Evolutionary conservation across 805 yeast genomes (phyloP).

Genomic region (Starmerella stellata): DNA sequence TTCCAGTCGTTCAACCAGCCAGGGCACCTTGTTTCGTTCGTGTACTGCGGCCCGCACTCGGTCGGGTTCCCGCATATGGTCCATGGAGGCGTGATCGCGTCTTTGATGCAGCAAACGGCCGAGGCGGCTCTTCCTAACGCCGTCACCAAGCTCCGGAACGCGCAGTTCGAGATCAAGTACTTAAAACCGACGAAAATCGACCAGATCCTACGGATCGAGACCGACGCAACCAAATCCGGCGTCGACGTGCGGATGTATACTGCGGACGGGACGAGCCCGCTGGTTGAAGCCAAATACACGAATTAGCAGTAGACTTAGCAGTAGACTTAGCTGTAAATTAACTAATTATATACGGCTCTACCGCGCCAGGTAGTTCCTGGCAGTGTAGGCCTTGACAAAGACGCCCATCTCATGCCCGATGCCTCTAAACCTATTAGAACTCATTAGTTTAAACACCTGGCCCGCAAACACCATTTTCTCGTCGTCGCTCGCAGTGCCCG

Average conservation of each 20-base stretch:
- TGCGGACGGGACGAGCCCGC: conserved; percentile 34
- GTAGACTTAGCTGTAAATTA: no score
- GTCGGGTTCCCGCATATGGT: conserved; percentile 77
- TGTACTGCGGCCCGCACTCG: conserved; percentile 59
- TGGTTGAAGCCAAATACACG: conserved; percentile 5
- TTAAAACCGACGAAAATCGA: conserved; percentile 60
- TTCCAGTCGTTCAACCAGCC: conserved; percentile 41
- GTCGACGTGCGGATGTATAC: conserved; percentile 28
- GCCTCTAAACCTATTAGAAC: conserved; percentile 52
- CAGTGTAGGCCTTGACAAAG: conserved; percentile 32
- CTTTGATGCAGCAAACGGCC: conserved; percentile 52
- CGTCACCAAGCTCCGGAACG: no score
- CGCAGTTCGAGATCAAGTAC: conserved; percentile 30
- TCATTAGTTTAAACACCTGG: conserved; percentile 19
- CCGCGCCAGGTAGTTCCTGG: conserved; percentile 15
- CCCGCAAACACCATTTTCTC: conserved; percentile 47
- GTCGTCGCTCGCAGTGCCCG: conserved; percentile 40
- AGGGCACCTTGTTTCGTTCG: conserved; percentile 43
- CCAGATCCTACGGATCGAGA: conserved; percentile 51
- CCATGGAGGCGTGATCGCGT: conserved; percentile 79
- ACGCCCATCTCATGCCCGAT: conserved; percentile 55
- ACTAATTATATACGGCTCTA: not conserved
- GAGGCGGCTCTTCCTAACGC: conserved; percentile 26
- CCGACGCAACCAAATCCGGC: conserved; percentile 26
- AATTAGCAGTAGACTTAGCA: no score